These are phyloP conservation scores for Yarrowia bubula DNA, from an alignment of 805 yeast genomes.

Conservation along the genomic window DNA sequence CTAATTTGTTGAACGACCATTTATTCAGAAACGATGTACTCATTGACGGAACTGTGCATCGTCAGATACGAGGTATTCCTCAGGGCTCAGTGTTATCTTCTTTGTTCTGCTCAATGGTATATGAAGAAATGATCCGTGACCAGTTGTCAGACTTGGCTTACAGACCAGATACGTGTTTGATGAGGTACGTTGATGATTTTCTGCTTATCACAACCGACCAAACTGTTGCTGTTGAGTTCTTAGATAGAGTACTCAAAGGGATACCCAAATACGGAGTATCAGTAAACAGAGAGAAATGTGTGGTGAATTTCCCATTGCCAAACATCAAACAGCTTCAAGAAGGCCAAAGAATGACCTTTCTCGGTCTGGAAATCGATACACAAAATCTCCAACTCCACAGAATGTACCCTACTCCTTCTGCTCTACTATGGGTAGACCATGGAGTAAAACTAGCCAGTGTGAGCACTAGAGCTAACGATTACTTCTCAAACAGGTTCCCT, in stretches of 20 bases:
- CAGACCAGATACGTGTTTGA: neutral
- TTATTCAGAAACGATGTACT: neutral
- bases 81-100: constrained; percentile 21
- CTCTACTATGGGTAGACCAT: neutral
- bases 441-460: neutral
- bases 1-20: neutral
- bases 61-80: neutral
- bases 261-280: constrained; percentile 2
- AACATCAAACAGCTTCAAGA: neutral
- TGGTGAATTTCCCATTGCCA: neutral
- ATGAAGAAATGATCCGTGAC: neutral
- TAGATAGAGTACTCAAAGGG: neutral
- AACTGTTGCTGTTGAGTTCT: neutral
- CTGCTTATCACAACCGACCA: neutral
- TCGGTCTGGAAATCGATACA: constrained; percentile 4
- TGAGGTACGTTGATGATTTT: constrained; percentile 18
- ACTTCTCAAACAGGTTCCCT: neutral
- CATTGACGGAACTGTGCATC: neutral
- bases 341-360: neutral
- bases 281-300: neutral
- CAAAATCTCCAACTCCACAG: neutral
- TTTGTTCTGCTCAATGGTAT: constrained; percentile 10
- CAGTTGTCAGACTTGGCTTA: neutral
- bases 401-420: neutral
- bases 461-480: neutral